Evolutionary conservation across 192 early-diverging fungal genomes (phyloP).

Genomic region (Entomortierella beljakovae): DNA sequence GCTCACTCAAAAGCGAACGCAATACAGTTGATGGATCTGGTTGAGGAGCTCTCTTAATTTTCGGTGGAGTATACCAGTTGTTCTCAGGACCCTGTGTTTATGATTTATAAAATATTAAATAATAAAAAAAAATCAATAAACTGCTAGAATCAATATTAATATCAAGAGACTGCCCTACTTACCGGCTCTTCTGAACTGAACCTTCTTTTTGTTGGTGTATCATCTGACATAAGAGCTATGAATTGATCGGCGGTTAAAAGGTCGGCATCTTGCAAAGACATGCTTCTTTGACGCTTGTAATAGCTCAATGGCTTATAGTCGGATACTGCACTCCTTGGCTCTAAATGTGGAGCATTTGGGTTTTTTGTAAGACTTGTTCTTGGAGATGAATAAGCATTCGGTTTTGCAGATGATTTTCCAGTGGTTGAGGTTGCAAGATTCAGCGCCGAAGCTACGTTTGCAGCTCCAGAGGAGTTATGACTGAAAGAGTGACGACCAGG

Average conservation of each 20-base stretch:
- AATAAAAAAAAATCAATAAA: background rate
- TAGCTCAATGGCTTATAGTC: slow-evolving; percentile 25
- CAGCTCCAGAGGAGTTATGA: background rate
- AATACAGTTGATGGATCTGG: slow-evolving; percentile 23
- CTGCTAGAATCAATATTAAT: background rate
- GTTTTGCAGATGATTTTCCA: background rate
- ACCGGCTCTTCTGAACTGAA: slow-evolving; percentile 52
- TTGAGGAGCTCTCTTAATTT: background rate
- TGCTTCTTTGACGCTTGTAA: slow-evolving; percentile 46
- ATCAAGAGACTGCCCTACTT: background rate
- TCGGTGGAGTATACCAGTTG: background rate
- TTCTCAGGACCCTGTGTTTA: slow-evolving; percentile 5
- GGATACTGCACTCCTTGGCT: slow-evolving; percentile 32
- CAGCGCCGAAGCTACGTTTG: background rate
- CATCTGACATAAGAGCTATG: slow-evolving; percentile 43
- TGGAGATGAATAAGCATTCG: background rate
- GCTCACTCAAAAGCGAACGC: background rate
- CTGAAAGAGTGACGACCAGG: slow-evolving; percentile 1
- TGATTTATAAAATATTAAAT: background rate
- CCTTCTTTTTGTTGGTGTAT: slow-evolving; percentile 26
- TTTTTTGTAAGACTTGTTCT: background rate
- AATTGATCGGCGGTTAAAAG: slow-evolving; percentile 51
- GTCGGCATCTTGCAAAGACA: slow-evolving; percentile 52
- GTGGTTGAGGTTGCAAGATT: background rate
- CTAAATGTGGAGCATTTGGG: slow-evolving; percentile 17